Percentiles rank a stretch among this genome's conserved stretches.
These are phyloP conservation scores for Agaricus bisporus DNA, from an alignment of 768 basidiomycete genomes.

Conservation along the genomic window DNA sequence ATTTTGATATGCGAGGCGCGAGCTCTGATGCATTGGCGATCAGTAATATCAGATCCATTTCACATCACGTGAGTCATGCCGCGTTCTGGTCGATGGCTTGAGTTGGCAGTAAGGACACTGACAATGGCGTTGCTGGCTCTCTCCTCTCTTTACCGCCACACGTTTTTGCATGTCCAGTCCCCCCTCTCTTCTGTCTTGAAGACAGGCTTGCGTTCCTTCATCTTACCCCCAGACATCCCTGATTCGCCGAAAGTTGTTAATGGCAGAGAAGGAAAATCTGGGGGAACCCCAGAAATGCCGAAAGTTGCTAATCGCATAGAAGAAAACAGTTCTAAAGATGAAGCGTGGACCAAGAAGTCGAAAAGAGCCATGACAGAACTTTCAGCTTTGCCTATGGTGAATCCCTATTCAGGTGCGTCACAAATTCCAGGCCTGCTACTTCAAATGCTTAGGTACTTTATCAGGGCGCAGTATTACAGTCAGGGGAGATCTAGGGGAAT, in stretches of 20 bases:
- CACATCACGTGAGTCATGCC: slow-evolving; percentile 12
- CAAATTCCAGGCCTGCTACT: slow-evolving; percentile 1
- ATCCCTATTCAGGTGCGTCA: slow-evolving; percentile 51
- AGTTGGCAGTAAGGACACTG: no score
- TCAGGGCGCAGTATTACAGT: slow-evolving; percentile 61
- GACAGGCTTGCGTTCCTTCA: not conserved
- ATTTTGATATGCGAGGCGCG: slow-evolving; percentile 16
- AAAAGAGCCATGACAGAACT: slow-evolving; percentile 17
- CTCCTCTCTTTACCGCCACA: slow-evolving; percentile 1
- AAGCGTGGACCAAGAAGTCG: slow-evolving; percentile 35
- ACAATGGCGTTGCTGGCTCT: slow-evolving; percentile 8
- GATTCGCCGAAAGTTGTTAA: not conserved
- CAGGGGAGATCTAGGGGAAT: slow-evolving; percentile 34
- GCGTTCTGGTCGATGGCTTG: no score
- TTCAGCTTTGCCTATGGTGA: slow-evolving; percentile 26
- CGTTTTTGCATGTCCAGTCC: not conserved
- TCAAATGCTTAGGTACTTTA: slow-evolving; percentile 7
- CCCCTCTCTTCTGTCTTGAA: not conserved
- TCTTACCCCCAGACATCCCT: no score
- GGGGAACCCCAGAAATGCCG: not conserved
- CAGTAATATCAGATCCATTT: not conserved
- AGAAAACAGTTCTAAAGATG: slow-evolving; percentile 22
- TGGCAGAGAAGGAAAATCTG: not conserved
- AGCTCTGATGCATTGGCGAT: slow-evolving; percentile 18
- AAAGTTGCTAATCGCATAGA: not conserved